phyloP scores from a whole-genome alignment of 768 basidiomycete genomes.

The Trametes cubensis region DNA sequence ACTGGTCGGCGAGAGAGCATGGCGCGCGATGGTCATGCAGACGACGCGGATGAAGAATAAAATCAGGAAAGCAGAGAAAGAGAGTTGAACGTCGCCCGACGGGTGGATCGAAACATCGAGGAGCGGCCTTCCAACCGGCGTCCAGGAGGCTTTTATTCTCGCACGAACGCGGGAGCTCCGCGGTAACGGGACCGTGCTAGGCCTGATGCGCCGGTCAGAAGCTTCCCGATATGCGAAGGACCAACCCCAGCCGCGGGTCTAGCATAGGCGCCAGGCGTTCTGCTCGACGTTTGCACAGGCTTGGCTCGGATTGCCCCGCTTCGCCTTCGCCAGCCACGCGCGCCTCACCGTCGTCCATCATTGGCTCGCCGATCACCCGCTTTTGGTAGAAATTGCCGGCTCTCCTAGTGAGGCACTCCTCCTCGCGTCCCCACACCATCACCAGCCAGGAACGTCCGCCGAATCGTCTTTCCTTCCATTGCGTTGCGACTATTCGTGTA shows the following conservation, averaged over 20 bases:
- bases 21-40: slow-evolving; percentile 16
- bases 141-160: slow-evolving; percentile 23
- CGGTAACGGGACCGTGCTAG: slow-evolving; percentile 23
- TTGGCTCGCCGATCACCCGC: slow-evolving; percentile 6
- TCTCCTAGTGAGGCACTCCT: neutral
- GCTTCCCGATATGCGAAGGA: slow-evolving; percentile 12
- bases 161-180: slow-evolving; percentile 18
- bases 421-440: too few species aligned
- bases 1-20: slow-evolving; percentile 19
- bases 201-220: slow-evolving; percentile 13
- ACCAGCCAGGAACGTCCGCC: slow-evolving; percentile 1
- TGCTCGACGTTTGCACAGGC: slow-evolving; percentile 4
- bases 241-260: slow-evolving; percentile 13
- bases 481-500: neutral
- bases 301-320: slow-evolving; percentile 4
- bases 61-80: slow-evolving; percentile 11
- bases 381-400: slow-evolving; percentile 10
- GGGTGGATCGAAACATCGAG: slow-evolving; percentile 20
- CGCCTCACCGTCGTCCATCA: slow-evolving; percentile 3
- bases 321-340: neutral
- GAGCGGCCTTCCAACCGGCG: slow-evolving; percentile 17
- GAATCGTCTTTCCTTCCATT: neutral
- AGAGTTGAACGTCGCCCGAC: slow-evolving; percentile 18
- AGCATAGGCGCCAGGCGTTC: slow-evolving; percentile 15
- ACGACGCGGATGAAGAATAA: slow-evolving; percentile 13